Percentiles rank a stretch among this genome's conserved stretches.
Conservation (phyloP, 768 basidiomycete species). For the Leccinum subgranulosum region DNA sequence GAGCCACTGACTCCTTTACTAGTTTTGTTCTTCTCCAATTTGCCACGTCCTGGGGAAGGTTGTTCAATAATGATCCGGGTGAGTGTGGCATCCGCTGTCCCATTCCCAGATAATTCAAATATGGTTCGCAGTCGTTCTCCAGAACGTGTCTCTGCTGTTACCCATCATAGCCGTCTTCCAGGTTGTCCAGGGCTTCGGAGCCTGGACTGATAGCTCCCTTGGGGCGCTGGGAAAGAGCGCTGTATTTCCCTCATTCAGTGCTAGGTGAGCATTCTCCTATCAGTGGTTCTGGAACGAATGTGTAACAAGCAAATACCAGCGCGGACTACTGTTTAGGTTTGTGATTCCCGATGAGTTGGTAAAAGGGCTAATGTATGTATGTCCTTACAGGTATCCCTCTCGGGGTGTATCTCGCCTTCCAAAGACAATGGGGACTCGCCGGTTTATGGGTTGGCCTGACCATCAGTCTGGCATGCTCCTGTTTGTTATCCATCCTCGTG, state of each 20-base stretch:
- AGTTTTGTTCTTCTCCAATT: constrained; percentile 44
- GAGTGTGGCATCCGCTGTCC: constrained; percentile 4
- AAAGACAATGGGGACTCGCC: constrained; percentile 20
- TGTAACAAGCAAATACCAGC: constrained; percentile 7
- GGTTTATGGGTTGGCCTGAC: constrained; percentile 25
- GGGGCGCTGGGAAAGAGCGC: constrained; percentile 19
- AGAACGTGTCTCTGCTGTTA: constrained; percentile 48
- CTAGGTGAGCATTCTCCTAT: constrained; percentile 12
- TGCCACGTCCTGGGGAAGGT: constrained; percentile 47
- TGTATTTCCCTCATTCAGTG: constrained; percentile 20
- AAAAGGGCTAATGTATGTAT: neutral
- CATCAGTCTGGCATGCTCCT: constrained; percentile 20
- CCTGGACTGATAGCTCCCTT: constrained; percentile 18
- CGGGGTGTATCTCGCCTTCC: constrained; percentile 23
- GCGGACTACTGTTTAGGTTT: constrained; percentile 31
- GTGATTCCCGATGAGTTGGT: neutral
- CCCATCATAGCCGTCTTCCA: constrained; percentile 38
- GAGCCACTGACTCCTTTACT: neutral
- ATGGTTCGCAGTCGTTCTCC: constrained; percentile 35
- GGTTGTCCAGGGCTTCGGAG: constrained; percentile 19
- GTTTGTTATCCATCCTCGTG: constrained; percentile 16
- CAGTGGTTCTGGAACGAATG: neutral
- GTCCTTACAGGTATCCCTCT: constrained; percentile 31
- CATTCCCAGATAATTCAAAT: neutral
- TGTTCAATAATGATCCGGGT: constrained; percentile 59